Base-by-base conservation (phyloP, 164 flowering plant genomes). In the Warburgia ugandensis region DNA sequence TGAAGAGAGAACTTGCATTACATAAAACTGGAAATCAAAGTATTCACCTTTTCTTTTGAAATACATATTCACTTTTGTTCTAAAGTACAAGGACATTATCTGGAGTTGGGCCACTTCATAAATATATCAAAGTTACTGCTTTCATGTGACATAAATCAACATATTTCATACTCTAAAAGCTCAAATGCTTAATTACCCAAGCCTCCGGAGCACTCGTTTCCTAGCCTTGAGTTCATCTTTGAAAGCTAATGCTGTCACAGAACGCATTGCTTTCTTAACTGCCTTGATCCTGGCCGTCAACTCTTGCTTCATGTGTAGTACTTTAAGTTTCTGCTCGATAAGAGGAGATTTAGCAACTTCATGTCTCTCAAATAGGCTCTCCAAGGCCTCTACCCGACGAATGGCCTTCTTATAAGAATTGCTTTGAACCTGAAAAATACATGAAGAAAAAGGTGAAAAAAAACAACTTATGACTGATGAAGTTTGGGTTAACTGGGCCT, bases 191-290 rank as follows among this genome's bases (percentile, higher is more conserved):
- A 45, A 32, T 45, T 82, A 92, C 99, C 97, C 97, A 7, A 94
- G 81, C 64, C 90, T 79, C 48, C 97, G 73, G 1, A 94, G 86
- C 50, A 80, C 96, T 54, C 96, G 73, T 62, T 83, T 86, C 62
- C 97, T 73, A 30, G 96, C 92, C 66, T 84, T 94, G 43, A 94
- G 86, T 68, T 94, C 99, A 77, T 86, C 97, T 68, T 89, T 89
- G 48, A 94, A 94, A 50, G 99, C 97, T 73, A 94, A 70, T 35
- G 77, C 77, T 33, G 94, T 70, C 12, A 97, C 84, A 42, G 81
- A 53, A 11, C 86, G 80, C 73, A 94, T 59, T 45, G 75, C 64
- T 67, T 68, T 81, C 74, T 71, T 84, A 36, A 83, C 65, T 31
- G 79, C 69, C 73, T 79, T 86, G 52, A 94, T 89, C 67, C 71